Evolutionary conservation across 73 alveolate species (phyloP).

Genomic region (Paramecium bursaria): DNA sequence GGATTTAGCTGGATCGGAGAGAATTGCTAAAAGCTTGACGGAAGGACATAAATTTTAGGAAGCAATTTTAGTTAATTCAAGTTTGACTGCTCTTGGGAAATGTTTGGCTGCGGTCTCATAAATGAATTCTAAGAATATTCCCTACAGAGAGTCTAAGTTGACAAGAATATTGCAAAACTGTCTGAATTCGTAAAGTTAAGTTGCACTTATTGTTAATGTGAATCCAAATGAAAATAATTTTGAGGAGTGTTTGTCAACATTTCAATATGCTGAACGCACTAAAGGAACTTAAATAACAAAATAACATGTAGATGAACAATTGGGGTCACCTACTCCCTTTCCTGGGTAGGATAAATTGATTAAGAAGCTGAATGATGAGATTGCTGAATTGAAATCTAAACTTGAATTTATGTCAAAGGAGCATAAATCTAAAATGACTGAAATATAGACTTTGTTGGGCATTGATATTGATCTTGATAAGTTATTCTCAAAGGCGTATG

Average conservation of each 20-base stretch:
- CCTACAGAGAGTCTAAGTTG: conserved; percentile 65
- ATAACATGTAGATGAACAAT: conserved; percentile 12
- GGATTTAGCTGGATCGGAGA: conserved; percentile 69
- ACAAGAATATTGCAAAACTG: conserved; percentile 59
- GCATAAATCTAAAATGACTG: conserved; percentile 57
- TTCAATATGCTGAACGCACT: conserved; percentile 66
- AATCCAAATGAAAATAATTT: conserved; percentile 71
- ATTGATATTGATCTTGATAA: conserved; percentile 63
- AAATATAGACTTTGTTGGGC: conserved; percentile 59
- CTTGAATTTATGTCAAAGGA: conserved; percentile 56
- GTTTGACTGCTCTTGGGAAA: conserved; percentile 69
- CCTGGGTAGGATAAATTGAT: conserved; percentile 60
- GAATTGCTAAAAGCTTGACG: conserved; percentile 66
- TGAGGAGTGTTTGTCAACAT: conserved; percentile 66
- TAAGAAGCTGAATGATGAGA: conserved; percentile 54
- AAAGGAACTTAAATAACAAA: conserved; percentile 53
- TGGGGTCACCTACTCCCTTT: conserved; percentile 30
- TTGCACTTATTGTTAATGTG: conserved; percentile 48
- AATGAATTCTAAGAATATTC: conserved; percentile 63
- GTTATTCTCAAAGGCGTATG: conserved; percentile 38
- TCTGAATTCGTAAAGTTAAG: conserved; percentile 54
- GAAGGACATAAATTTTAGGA: conserved; percentile 65
- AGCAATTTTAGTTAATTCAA: conserved; percentile 63
- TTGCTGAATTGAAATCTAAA: conserved; percentile 52
- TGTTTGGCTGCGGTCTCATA: conserved; percentile 48